A percentile compares a stretch with the other conserved stretches of the same genome.
phyloP scores from a whole-genome alignment of 2,329 filamentous ascomycete genomes.

The Aspergillus sp. region DNA sequence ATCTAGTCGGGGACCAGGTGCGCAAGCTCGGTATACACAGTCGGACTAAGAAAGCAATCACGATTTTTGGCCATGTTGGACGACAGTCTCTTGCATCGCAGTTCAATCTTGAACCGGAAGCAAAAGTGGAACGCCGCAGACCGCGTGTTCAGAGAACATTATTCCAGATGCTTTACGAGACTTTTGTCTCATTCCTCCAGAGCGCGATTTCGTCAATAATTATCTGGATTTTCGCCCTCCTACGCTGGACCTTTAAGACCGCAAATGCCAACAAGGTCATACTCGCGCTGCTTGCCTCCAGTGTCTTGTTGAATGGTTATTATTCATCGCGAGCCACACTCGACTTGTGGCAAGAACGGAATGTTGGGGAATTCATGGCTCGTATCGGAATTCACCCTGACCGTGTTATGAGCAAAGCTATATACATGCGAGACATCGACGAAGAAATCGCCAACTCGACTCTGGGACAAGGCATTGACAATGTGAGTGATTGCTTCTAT shows the following conservation, averaged over 20 bases:
- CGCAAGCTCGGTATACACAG: conserved; percentile 47
- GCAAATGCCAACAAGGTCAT: conserved; percentile 73
- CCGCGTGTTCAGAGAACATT: conserved; percentile 62
- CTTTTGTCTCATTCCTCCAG: conserved; percentile 69
- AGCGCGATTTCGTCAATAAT: conserved; percentile 74
- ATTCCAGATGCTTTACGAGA: conserved; percentile 70
- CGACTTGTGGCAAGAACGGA: conserved; percentile 83
- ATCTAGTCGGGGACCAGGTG: conserved; percentile 52
- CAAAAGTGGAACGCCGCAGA: conserved; percentile 48
- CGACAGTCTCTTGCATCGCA: conserved; percentile 43
- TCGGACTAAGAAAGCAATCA: conserved; percentile 50
- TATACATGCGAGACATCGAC: conserved; percentile 81
- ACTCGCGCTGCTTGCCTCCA: conserved; percentile 66
- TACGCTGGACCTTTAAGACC: conserved; percentile 67
- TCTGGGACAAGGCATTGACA: conserved; percentile 26
- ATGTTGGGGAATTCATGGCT: conserved; percentile 76
- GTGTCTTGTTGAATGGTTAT: conserved; percentile 70
- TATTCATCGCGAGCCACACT: conserved; percentile 72
- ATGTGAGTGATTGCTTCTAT: conserved; percentile 41
- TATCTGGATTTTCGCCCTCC: conserved; percentile 69
- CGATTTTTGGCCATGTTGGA: conserved; percentile 50
- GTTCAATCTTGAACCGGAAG: conserved; percentile 34
- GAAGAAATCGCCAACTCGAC: conserved; percentile 53
- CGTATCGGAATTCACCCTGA: conserved; percentile 78
- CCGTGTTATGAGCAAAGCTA: conserved; percentile 75